These are phyloP conservation scores for Rhynchospora tenuis DNA, from an alignment of 176 grass and related monocot genomes.

Conservation along the genomic window DNA sequence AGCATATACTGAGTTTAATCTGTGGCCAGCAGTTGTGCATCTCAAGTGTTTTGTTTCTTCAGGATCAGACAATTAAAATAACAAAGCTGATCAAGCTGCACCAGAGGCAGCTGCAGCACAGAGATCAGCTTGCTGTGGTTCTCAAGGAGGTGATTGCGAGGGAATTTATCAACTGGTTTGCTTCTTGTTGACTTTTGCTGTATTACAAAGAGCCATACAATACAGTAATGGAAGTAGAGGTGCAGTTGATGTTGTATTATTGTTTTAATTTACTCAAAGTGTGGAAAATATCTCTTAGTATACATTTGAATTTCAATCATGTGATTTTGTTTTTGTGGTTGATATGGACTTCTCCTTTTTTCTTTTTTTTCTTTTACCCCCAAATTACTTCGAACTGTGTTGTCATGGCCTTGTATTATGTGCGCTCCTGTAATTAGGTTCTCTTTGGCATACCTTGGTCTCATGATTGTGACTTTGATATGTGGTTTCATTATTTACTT, in stretches of 20 bases:
- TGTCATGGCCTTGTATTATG: conserved; percentile 3
- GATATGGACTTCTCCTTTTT: not conserved
- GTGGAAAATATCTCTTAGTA: conserved; percentile 25
- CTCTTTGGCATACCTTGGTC: not conserved
- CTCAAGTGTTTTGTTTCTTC: not conserved
- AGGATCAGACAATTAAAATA: conserved; percentile 36
- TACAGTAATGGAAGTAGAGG: not conserved
- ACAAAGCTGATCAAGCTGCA: conserved; percentile 19
- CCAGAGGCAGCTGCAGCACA: conserved; percentile 4
- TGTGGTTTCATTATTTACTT: not conserved
- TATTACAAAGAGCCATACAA: not conserved
- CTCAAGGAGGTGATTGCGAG: not conserved
- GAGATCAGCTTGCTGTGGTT: too few species aligned
- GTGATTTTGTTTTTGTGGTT: conserved; percentile 9
- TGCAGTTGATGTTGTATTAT: not conserved
- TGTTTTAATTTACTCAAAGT: conserved; percentile 18
- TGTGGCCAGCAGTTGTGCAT: not conserved
- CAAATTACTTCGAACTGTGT: not conserved
- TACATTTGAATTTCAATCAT: not conserved
- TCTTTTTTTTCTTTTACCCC: not conserved
- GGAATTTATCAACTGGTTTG: not conserved
- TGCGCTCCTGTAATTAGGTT: not conserved
- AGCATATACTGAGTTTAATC: not conserved
- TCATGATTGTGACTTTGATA: not conserved
- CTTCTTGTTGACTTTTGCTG: conserved; percentile 3